phyloP scores from a whole-genome alignment of 2,329 filamentous ascomycete genomes.

The Apiospora arundinis region DNA sequence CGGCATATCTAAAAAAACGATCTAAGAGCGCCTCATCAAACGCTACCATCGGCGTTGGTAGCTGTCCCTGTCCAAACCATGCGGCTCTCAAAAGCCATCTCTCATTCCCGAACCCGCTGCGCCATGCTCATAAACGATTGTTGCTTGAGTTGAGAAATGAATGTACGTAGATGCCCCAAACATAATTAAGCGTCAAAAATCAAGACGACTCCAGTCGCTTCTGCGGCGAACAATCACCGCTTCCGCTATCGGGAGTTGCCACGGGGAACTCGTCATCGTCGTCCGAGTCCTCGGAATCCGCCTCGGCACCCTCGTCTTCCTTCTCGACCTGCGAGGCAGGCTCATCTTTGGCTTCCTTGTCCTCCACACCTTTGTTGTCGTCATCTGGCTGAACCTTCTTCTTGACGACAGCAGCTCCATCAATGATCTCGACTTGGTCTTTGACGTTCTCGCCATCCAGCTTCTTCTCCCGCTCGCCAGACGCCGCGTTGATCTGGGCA shows the following conservation, averaged over 20 bases:
- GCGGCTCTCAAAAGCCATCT: not conserved
- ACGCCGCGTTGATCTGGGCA: slow-evolving; percentile 60
- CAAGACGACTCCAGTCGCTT: slow-evolving; percentile 12
- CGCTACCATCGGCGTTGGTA: not conserved
- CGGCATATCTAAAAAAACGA: not conserved
- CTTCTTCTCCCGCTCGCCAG: slow-evolving; percentile 48
- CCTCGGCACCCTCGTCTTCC: slow-evolving; percentile 23
- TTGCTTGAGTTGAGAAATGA: not conserved
- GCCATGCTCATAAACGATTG: slow-evolving; percentile 15
- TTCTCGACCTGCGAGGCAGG: slow-evolving; percentile 21
- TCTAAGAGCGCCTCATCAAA: not conserved
- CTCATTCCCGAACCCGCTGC: not conserved
- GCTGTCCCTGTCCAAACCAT: not conserved
- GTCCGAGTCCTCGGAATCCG: slow-evolving; percentile 19
- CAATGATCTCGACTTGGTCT: slow-evolving; percentile 42
- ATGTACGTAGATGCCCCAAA: not conserved
- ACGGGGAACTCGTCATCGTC: slow-evolving; percentile 1
- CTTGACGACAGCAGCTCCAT: slow-evolving; percentile 37
- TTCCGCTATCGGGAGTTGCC: slow-evolving; percentile 12
- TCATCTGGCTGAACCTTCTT: slow-evolving; percentile 42
- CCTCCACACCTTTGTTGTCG: slow-evolving; percentile 29
- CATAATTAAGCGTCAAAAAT: not conserved
- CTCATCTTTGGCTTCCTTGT: slow-evolving; percentile 22
- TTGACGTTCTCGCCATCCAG: slow-evolving; percentile 34
- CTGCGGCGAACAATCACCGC: slow-evolving; percentile 20